Evolutionary conservation across 2,329 filamentous ascomycete species (phyloP), one percentile per base, ranked within the genome.

Genomic region (Xylaria polymorpha): DNA sequence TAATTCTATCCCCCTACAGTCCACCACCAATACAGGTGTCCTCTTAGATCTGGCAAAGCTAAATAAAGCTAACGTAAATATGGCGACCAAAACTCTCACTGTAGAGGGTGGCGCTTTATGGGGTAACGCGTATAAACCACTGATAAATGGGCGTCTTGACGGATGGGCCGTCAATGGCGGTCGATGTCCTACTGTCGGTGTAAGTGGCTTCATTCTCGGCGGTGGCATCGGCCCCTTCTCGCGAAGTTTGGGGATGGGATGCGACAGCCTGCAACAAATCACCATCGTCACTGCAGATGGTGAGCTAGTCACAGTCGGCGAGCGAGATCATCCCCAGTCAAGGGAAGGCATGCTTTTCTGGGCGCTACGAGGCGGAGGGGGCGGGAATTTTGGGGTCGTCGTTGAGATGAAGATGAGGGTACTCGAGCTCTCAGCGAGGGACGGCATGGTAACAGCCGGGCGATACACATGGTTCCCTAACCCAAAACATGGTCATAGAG

Each of bases 361-460:
- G 74, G 82, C 81, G 0, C 76, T 83, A 3, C 74, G 79, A 0
- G 82, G 82, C 4, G 81, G 77, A 2, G 82, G 82, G 0, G 79
- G 79, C 9, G 81, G 79, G 1, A 83, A 82, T 3, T 83, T 80
- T 35, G 82, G 82, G 0, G 77, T 84, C 1, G 69, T 82, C 0
- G 74, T 76, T 0, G 15, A 78, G 25, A 73, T 80, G 68, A 79
- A 78, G 62, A 39, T 80, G 22, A 51, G 62, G 1, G 43, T 79
- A 32, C 51, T 74, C 10, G 7, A 73, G 4, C 68, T 79, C 0
- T 22, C 37, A 0, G 48, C 64, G 6, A 0, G 35, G 0, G 35
- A 41, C 1, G 70, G 68, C 7, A 10, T 35, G 1, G 74, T 80
- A 0, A 74, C 77, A 1, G 74, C 74, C 7, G 78, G 77, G 0